A percentile compares a stretch with the other conserved stretches of the same genome.
These are phyloP conservation scores for Periconia macrospinosa DNA, from an alignment of 2,329 filamentous ascomycete genomes.

Conservation along the genomic window DNA sequence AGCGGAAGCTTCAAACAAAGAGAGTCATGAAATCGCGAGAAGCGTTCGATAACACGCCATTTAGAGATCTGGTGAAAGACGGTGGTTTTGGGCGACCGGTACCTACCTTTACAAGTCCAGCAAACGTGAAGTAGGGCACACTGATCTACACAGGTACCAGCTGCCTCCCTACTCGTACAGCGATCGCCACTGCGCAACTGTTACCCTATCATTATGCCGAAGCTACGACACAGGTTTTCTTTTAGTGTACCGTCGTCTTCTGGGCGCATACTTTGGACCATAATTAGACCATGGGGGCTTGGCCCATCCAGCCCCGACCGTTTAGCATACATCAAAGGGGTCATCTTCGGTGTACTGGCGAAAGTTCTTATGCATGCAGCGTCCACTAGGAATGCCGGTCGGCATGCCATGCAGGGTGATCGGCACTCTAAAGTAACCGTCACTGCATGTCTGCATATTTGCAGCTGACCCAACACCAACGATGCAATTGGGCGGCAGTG, in stretches of 20 bases:
- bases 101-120: too few relatives aligned
- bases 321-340: not conserved
- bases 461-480: not conserved
- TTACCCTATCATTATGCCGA: not conserved
- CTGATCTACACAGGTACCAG: too few relatives aligned
- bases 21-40: too few relatives aligned
- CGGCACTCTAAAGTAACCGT: not conserved
- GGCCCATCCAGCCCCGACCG: not conserved
- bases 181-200: not conserved
- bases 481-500: not conserved
- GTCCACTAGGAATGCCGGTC: not conserved
- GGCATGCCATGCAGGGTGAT: not conserved
- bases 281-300: not conserved
- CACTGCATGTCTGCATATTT: not conserved
- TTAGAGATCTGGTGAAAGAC: not conserved
- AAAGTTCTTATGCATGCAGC: not conserved
- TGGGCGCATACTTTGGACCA: not conserved
- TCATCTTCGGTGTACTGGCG: too few relatives aligned
- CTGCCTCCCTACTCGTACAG: too few relatives aligned
- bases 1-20: too few relatives aligned
- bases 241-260: not conserved
- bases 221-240: not conserved
- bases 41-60: not conserved
- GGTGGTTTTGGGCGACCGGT: not conserved
- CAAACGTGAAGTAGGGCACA: too few relatives aligned